Conservation (phyloP, 1,284 basidiomycete genomes). For the Tilletia indica region DNA sequence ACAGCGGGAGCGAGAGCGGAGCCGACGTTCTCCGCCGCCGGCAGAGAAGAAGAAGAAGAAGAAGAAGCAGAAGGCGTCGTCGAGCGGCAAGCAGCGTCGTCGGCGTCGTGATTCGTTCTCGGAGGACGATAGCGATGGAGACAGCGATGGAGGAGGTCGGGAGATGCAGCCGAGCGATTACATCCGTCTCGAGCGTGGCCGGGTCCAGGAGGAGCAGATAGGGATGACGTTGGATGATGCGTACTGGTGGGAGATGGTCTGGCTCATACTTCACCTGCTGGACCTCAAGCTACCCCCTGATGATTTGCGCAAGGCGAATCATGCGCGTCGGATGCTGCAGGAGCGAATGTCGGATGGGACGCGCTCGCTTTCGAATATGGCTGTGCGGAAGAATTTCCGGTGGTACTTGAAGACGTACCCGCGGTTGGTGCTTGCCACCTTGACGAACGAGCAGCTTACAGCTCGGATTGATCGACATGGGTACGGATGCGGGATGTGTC, state of each 20-base stretch:
- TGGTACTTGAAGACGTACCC: constrained; percentile 17
- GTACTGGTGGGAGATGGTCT: constrained; percentile 15
- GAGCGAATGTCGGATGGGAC: neutral
- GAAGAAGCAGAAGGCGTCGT: neutral
- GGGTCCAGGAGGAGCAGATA: neutral
- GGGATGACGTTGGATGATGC: neutral
- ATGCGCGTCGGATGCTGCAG: neutral
- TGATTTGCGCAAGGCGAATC: neutral
- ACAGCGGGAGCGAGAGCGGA: too few relatives aligned
- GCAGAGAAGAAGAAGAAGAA: neutral
- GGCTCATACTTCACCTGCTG: neutral
- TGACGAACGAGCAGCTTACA: neutral
- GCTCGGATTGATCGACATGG: neutral
- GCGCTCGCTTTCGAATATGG: neutral
- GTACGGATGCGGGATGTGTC: constrained; percentile 14
- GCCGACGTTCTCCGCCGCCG: too few relatives aligned
- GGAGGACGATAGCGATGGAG: neutral
- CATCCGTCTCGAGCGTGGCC: constrained; percentile 4
- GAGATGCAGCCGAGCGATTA: constrained; percentile 13
- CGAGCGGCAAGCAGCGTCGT: neutral
- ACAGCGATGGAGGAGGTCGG: neutral
- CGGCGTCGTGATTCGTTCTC: neutral
- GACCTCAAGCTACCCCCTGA: constrained; percentile 7
- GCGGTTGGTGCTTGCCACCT: neutral
- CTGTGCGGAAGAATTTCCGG: constrained; percentile 10